Evolutionary conservation across 805 yeast genomes (phyloP).

Genomic region (Saturnispora diversa): DNA sequence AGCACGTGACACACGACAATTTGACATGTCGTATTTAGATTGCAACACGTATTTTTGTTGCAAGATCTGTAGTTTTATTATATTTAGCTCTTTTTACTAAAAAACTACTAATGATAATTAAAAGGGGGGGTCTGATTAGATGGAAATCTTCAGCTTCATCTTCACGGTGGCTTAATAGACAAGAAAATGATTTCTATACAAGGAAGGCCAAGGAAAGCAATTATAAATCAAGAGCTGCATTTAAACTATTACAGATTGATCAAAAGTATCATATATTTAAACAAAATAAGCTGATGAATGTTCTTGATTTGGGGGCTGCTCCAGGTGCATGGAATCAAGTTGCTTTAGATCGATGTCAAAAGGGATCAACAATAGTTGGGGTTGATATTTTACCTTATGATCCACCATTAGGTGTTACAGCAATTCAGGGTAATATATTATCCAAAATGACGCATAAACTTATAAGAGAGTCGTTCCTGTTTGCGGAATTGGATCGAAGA

Average conservation of each 20-base stretch:
- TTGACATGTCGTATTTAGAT: not conserved
- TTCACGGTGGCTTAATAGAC: slow-evolving; percentile 68
- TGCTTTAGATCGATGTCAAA: slow-evolving; percentile 46
- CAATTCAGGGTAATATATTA: slow-evolving; percentile 84
- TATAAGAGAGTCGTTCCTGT: slow-evolving; percentile 42
- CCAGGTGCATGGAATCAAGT: slow-evolving; percentile 96
- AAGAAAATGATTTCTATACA: slow-evolving; percentile 54
- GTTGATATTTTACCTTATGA: slow-evolving; percentile 71
- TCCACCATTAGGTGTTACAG: slow-evolving; percentile 74
- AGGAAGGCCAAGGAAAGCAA: slow-evolving; percentile 56
- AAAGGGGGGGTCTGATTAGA: not conserved
- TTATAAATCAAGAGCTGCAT: slow-evolving; percentile 83
- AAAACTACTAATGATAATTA: too few species aligned
- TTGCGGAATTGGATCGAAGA: slow-evolving; percentile 23
- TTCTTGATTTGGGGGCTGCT: slow-evolving; percentile 86
- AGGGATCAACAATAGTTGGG: slow-evolving; percentile 57
- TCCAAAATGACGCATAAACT: slow-evolving; percentile 53
- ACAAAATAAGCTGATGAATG: slow-evolving; percentile 22
- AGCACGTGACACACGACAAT: slow-evolving; percentile 16
- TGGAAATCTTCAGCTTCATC: slow-evolving; percentile 40
- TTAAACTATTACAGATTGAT: slow-evolving; percentile 71
- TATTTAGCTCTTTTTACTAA: too few species aligned
- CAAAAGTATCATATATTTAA: slow-evolving; percentile 50
- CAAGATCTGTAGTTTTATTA: too few species aligned
- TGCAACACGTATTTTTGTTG: too few species aligned